Evolutionary conservation across 2,329 filamentous ascomycete genomes (phyloP), one percentile per base, ranked within the genome.

Genomic region (Laburnicola sp.): DNA sequence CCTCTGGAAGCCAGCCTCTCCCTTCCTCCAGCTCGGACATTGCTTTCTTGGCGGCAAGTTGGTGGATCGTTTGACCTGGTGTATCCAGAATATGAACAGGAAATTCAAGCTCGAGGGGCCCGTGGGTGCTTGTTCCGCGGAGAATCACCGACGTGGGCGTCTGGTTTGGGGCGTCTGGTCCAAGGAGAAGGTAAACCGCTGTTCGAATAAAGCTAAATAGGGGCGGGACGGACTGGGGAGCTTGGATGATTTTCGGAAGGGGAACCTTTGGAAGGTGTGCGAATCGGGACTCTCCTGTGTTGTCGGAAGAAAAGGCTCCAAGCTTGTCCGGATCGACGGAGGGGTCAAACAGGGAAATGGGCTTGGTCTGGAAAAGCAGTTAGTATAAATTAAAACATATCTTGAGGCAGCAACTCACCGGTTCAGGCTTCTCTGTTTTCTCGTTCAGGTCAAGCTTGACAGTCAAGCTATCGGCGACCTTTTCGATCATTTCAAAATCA

Each of bases 11-110:
- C 85, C 87, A 90, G 9, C 87, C 87, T 23, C 85, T 79, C 0
- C 83, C 82, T 65, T 88, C 81, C 68, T 91, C 87, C 0, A 91
- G 79, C 56, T 91, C 88, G 40, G 82, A 76, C 11, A 86, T 77
- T 2, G 84, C 84, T 65, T 86, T 88, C 48, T 83, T 82, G 0
- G 85, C 86, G 0, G 86, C 86, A 0, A 91, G 82, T 59, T 88
- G 85, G 64, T 91, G 87, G 36, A 90, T 81, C 0, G 81, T 86
- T 45, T 82, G 72, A 2, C 76, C 78, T 28, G 73, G 75, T 0
- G 72, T 65, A 0, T 75, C 58, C 0, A 82, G 68, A 2, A 75
- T 60, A 2, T 81, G 77, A 32, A 91, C 75, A 0, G 86, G 85
- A 9, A 91, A 85, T 36, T 82, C 80, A 4, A 89, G 78, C 46